Conservation (phyloP, 2,329 filamentous ascomycete genomes). For the Fusarium nisikadoi region DNA sequence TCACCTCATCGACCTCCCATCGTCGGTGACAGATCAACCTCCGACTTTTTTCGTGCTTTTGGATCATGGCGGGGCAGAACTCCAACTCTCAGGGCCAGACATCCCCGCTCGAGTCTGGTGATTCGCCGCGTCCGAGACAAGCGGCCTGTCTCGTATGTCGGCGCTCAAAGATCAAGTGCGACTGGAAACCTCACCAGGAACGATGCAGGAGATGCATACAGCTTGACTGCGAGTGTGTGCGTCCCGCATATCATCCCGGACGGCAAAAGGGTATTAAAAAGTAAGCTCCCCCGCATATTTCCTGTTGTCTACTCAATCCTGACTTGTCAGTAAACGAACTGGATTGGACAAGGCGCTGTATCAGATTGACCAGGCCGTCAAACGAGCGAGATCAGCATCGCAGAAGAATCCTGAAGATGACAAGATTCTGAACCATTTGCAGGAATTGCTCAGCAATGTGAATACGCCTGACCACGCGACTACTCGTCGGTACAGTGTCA, state of each 20-base stretch:
- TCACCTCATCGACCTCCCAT: slow-evolving; percentile 16
- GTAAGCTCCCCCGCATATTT: slow-evolving; percentile 53
- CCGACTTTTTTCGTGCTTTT: background rate
- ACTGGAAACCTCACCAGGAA: slow-evolving; percentile 61
- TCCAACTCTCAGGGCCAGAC: slow-evolving; percentile 22
- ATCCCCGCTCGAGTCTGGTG: slow-evolving; percentile 40
- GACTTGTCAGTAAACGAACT: slow-evolving; percentile 70
- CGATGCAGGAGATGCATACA: slow-evolving; percentile 71
- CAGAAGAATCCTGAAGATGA: slow-evolving; percentile 57
- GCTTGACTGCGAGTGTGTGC: slow-evolving; percentile 69
- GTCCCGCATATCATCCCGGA: slow-evolving; percentile 78
- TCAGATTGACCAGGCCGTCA: slow-evolving; percentile 77
- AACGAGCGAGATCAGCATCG: slow-evolving; percentile 60
- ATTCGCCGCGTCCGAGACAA: slow-evolving; percentile 47
- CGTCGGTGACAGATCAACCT: slow-evolving; percentile 34
- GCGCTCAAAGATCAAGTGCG: slow-evolving; percentile 75
- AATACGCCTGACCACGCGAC: slow-evolving; percentile 33
- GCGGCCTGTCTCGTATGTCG: slow-evolving; percentile 73
- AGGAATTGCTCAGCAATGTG: slow-evolving; percentile 52
- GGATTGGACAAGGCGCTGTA: slow-evolving; percentile 79
- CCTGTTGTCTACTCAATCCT: background rate
- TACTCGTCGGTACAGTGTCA: slow-evolving; percentile 29
- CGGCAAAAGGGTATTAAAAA: slow-evolving; percentile 82
- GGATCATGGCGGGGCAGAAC: slow-evolving; percentile 25
- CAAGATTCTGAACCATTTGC: slow-evolving; percentile 57